Conservation (phyloP, 768 basidiomycete genomes). For the Panaeolus papilionaceus region DNA sequence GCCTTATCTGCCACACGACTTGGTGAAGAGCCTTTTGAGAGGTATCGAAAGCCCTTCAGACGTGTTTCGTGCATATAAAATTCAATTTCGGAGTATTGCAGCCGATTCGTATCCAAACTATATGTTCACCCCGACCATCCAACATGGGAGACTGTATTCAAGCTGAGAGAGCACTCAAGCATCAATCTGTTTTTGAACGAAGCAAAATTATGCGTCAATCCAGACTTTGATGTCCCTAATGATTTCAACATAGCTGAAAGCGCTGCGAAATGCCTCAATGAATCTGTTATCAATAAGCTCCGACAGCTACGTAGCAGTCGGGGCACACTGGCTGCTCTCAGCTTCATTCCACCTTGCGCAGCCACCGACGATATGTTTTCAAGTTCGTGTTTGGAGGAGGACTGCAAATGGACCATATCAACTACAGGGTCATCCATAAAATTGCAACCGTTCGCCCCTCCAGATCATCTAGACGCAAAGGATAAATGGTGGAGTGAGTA, state of each 20-base stretch:
- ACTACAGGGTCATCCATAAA: not conserved
- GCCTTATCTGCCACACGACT: too few species aligned
- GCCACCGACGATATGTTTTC: not conserved
- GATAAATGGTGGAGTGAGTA: not conserved
- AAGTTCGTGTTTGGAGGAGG: not conserved
- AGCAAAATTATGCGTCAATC: not conserved
- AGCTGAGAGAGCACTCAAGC: not conserved
- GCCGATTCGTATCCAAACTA: slow-evolving; percentile 13
- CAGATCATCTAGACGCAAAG: not conserved
- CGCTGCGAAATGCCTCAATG: too few species aligned
- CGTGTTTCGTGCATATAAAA: too few species aligned
- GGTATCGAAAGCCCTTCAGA: too few species aligned
- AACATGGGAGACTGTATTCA: not conserved
- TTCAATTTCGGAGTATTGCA: too few species aligned
- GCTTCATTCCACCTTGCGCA: not conserved
- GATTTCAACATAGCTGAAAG: too few species aligned
- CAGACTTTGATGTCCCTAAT: too few species aligned
- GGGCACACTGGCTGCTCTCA: not conserved
- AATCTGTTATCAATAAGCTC: not conserved
- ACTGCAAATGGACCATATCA: not conserved
- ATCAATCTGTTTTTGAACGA: not conserved
- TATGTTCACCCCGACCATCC: slow-evolving; percentile 13
- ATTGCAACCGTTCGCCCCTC: not conserved
- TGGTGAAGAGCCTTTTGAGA: too few species aligned
- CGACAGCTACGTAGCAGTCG: not conserved